Percentiles rank a stretch among this genome's conserved stretches.
Evolutionary conservation across 345 rosid genomes (phyloP).

Genomic region (Gynandropsis gynandra): DNA sequence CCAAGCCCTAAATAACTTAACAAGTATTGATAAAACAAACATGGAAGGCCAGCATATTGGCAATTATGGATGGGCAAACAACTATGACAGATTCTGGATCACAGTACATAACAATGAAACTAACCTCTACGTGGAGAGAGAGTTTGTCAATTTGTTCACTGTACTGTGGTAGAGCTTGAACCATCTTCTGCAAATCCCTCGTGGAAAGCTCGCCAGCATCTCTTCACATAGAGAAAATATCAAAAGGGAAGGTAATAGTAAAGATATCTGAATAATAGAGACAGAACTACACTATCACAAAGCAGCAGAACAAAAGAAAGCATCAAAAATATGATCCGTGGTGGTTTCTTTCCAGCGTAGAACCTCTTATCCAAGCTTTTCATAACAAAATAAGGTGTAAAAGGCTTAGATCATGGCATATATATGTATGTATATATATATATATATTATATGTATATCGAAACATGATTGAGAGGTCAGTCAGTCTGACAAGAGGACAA

Average conservation of each 20-base stretch:
- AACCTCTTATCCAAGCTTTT: no score
- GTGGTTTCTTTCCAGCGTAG: no score
- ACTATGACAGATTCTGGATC: conserved; percentile 9
- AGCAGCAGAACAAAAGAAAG: no score
- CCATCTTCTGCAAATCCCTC: conserved; percentile 78
- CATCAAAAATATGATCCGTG: no score
- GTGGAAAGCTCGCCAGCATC: conserved; percentile 66
- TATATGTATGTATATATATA: no score
- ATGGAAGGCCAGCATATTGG: not conserved
- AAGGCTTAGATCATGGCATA: no score
- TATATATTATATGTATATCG: no score
- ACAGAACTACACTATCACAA: no score
- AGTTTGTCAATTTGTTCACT: conserved; percentile 86
- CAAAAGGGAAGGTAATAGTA: not conserved
- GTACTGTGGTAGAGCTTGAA: conserved; percentile 82
- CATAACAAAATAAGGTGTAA: no score
- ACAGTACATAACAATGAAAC: conserved; percentile 16
- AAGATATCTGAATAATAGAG: no score
- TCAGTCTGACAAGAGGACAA: not conserved
- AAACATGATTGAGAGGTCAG: conserved; percentile 10
- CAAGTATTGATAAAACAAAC: conserved; percentile 1
- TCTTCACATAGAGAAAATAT: conserved; percentile 26
- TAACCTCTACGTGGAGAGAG: conserved; percentile 84
- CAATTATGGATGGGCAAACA: conserved; percentile 8
- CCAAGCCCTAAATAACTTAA: no score